Percentiles rank a stretch among this genome's conserved stretches.
These are phyloP conservation scores for Ustilago tritici DNA, from an alignment of 1,284 basidiomycete species.

Conservation along the genomic window DNA sequence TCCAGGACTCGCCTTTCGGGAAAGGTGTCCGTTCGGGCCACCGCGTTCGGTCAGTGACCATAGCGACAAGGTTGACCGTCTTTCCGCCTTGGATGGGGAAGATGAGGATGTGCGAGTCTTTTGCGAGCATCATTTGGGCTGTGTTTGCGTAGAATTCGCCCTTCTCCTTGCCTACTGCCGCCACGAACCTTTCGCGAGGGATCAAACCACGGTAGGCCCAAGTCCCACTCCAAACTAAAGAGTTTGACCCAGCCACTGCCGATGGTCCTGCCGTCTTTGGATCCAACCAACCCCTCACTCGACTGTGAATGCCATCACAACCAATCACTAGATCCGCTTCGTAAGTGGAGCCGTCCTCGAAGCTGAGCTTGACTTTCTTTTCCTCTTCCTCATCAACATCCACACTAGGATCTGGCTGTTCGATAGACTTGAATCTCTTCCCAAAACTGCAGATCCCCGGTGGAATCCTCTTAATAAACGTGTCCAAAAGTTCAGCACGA, in stretches of 20 bases:
- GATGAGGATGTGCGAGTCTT: slow-evolving; percentile 73
- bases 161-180: slow-evolving; percentile 43
- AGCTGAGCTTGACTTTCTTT: slow-evolving; percentile 24
- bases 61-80: slow-evolving; percentile 75
- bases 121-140: slow-evolving; percentile 60
- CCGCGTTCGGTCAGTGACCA: slow-evolving; percentile 71
- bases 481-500: slow-evolving; percentile 51
- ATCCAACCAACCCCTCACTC: slow-evolving; percentile 54
- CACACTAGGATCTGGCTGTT: slow-evolving; percentile 11
- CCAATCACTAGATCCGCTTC: slow-evolving; percentile 64
- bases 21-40: slow-evolving; percentile 68
- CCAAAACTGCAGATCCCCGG: slow-evolving; percentile 42
- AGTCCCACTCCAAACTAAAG: slow-evolving; percentile 59
- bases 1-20: slow-evolving; percentile 72
- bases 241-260: slow-evolving; percentile 31
- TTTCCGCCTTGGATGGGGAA: slow-evolving; percentile 73
- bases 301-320: slow-evolving; percentile 66
- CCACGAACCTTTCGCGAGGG: slow-evolving; percentile 51
- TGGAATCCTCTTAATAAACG: slow-evolving; percentile 34
- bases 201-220: slow-evolving; percentile 62
- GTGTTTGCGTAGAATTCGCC: slow-evolving; percentile 52
- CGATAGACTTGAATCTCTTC: slow-evolving; percentile 34
- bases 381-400: background rate
- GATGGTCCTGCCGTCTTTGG: slow-evolving; percentile 24
- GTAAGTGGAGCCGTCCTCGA: slow-evolving; percentile 41